Evolutionary conservation across 805 yeast species (phyloP).

Genomic region (Schwanniomyces sp.): DNA sequence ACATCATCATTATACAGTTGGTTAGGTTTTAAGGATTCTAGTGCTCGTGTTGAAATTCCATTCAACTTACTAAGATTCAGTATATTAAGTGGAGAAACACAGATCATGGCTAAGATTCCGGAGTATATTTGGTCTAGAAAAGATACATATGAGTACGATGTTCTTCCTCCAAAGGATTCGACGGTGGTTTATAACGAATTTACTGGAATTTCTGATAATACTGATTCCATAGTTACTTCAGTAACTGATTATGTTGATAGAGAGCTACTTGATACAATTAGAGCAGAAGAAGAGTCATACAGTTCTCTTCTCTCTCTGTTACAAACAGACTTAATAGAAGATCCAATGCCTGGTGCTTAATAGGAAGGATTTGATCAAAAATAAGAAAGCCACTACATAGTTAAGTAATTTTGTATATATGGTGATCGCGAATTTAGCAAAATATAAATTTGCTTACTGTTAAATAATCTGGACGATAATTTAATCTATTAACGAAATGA

Average conservation of each 20-base stretch:
- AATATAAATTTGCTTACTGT: too few species aligned
- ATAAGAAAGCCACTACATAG: too few species aligned
- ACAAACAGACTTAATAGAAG: neutral
- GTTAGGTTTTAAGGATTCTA: slow-evolving; percentile 2
- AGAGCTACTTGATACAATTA: slow-evolving; percentile 40
- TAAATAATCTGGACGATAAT: neutral
- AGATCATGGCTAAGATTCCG: slow-evolving; percentile 71
- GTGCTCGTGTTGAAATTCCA: slow-evolving; percentile 42
- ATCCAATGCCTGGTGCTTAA: neutral
- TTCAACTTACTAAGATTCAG: slow-evolving; percentile 65
- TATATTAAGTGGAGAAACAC: slow-evolving; percentile 67
- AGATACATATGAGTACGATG: slow-evolving; percentile 69
- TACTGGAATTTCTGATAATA: slow-evolving; percentile 19
- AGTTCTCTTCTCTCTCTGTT: slow-evolving; percentile 8
- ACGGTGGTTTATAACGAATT: slow-evolving; percentile 38
- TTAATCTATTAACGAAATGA: slow-evolving; percentile 20
- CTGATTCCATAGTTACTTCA: slow-evolving; percentile 22
- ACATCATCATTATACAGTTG: slow-evolving; percentile 13
- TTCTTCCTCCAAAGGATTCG: slow-evolving; percentile 58
- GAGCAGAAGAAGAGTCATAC: slow-evolving; percentile 21
- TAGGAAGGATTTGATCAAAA: too few species aligned
- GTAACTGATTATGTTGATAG: slow-evolving; percentile 48
- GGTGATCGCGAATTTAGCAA: neutral
- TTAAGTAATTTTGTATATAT: neutral
- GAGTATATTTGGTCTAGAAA: slow-evolving; percentile 56